Conservation (phyloP, 1,284 basidiomycete species). For the Flammula alnicola region DNA sequence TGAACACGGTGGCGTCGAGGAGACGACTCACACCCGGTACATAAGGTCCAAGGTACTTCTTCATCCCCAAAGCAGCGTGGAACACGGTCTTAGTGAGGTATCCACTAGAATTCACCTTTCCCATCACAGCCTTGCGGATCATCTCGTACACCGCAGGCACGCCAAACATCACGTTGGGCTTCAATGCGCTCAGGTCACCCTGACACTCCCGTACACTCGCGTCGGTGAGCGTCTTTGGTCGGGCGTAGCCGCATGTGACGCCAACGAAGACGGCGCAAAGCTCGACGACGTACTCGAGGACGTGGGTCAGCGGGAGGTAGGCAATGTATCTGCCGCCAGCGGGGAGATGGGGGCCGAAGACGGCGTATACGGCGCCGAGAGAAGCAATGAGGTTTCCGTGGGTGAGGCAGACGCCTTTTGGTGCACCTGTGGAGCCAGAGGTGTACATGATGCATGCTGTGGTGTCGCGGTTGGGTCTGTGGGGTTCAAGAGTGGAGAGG, state of each 20-base stretch:
- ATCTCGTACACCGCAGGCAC: slow-evolving; percentile 92
- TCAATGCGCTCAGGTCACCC: slow-evolving; percentile 85
- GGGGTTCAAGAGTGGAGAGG: slow-evolving; percentile 48
- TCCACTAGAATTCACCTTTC: slow-evolving; percentile 73
- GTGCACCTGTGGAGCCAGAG: slow-evolving; percentile 86
- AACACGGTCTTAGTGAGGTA: slow-evolving; percentile 73
- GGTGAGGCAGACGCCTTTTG: slow-evolving; percentile 91
- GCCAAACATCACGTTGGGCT: slow-evolving; percentile 85
- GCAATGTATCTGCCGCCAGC: slow-evolving; percentile 78
- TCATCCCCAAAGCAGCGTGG: slow-evolving; percentile 65
- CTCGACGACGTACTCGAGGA: slow-evolving; percentile 86
- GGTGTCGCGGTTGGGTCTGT: slow-evolving; percentile 66
- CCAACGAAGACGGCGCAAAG: slow-evolving; percentile 65
- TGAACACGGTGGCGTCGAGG: slow-evolving; percentile 79
- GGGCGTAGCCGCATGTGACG: slow-evolving; percentile 84
- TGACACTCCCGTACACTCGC: slow-evolving; percentile 85
- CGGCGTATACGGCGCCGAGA: slow-evolving; percentile 77
- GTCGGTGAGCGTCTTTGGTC: slow-evolving; percentile 93
- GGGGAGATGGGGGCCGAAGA: slow-evolving; percentile 77
- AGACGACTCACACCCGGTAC: slow-evolving; percentile 70
- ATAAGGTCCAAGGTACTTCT: slow-evolving; percentile 50
- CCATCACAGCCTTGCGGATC: slow-evolving; percentile 89
- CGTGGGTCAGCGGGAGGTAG: slow-evolving; percentile 92
- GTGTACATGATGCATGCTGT: slow-evolving; percentile 98
- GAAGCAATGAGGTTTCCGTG: slow-evolving; percentile 87